These are phyloP conservation scores for Simmondsia chinensis DNA, from an alignment of 148 eudicot species.

Conservation along the genomic window DNA sequence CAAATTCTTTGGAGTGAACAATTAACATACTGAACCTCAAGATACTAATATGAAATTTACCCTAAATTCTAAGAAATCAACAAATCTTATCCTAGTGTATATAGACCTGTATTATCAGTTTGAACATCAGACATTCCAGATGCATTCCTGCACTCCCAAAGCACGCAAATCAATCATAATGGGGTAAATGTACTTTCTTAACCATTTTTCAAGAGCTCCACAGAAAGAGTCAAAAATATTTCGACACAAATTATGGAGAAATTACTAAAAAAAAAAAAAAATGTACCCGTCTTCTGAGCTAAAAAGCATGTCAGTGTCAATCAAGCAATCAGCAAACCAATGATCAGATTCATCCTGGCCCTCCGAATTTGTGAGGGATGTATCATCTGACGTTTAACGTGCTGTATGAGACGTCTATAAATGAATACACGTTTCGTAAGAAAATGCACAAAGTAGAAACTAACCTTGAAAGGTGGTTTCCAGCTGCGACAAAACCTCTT, in stretches of 20 bases:
- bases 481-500: conserved; percentile 50
- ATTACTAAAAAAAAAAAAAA: conserved; percentile 1
- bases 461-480: conserved; percentile 66
- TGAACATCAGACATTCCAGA: conserved; percentile 35
- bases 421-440: not conserved
- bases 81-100: conserved; percentile 2
- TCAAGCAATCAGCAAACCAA: conserved; percentile 87
- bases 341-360: conserved; percentile 63
- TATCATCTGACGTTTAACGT: conserved; percentile 30
- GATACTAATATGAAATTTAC: no score
- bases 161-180: not conserved
- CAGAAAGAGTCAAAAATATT: no score
- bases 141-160: conserved; percentile 22
- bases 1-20: no score
- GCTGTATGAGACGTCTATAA: conserved; percentile 1
- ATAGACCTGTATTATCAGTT: conserved; percentile 38
- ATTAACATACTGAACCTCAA: no score
- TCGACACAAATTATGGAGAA: no score
- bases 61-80: no score
- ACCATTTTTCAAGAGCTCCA: no score
- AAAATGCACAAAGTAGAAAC: conserved; percentile 3
- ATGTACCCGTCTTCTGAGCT: conserved; percentile 52
- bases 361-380: conserved; percentile 36
- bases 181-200: no score
- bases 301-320: conserved; percentile 53